A percentile compares a stretch with the other conserved stretches of the same genome.
Evolutionary conservation across 2,329 filamentous ascomycete genomes (phyloP).

Genomic region (Alternaria atra): DNA sequence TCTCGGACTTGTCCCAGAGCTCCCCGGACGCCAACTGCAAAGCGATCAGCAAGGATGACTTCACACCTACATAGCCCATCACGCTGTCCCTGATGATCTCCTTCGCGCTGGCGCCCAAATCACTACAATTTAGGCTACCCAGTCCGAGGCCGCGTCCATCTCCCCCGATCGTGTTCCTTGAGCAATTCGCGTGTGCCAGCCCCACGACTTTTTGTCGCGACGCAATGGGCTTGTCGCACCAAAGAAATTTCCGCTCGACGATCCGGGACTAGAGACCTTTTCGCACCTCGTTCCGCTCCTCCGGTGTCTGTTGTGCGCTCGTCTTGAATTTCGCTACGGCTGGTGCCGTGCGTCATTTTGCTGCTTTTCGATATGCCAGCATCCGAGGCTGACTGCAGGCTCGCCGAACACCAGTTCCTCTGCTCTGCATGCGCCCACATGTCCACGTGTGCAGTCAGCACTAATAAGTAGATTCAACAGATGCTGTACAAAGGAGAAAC

Average conservation of each 20-base stretch:
- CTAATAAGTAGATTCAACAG: background rate
- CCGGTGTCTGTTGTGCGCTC: slow-evolving; percentile 26
- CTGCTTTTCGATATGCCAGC: slow-evolving; percentile 13
- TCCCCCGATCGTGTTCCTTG: slow-evolving; percentile 7
- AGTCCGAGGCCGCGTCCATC: slow-evolving; percentile 4
- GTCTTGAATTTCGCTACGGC: slow-evolving; percentile 16
- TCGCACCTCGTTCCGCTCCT: slow-evolving; percentile 23
- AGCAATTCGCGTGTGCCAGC: slow-evolving; percentile 15
- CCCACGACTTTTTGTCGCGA: slow-evolving; percentile 18
- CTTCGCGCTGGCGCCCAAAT: slow-evolving; percentile 22
- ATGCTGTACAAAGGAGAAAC: slow-evolving; percentile 1
- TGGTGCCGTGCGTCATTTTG: slow-evolving; percentile 6
- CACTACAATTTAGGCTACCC: slow-evolving; percentile 16
- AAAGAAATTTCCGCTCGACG: slow-evolving; percentile 20
- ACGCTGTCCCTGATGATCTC: slow-evolving; percentile 31
- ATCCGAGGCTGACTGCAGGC: slow-evolving; percentile 10
- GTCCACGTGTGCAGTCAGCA: background rate
- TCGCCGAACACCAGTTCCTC: slow-evolving; percentile 6
- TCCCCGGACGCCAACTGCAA: slow-evolving; percentile 23
- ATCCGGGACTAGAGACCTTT: slow-evolving; percentile 22
- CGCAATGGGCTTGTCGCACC: slow-evolving; percentile 30
- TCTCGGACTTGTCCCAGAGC: slow-evolving; percentile 18
- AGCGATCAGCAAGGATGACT: slow-evolving; percentile 35
- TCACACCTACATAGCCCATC: slow-evolving; percentile 19
- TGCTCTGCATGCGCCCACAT: background rate